phyloP scores from a whole-genome alignment of 371 early-diverging fungal genomes.

The Haplosporangium sp. region DNA sequence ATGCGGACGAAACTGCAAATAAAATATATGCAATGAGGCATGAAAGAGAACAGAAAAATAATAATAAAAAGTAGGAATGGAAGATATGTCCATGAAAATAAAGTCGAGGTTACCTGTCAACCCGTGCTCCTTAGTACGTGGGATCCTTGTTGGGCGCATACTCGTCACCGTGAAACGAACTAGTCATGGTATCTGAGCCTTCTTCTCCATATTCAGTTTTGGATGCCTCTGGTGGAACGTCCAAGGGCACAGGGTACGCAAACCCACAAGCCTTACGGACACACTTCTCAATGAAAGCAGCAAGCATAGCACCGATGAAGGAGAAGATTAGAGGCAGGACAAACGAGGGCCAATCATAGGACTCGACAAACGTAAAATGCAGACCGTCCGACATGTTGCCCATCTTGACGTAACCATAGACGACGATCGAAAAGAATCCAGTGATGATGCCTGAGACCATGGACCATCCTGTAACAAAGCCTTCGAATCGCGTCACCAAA shows the following conservation, averaged over 20 bases:
- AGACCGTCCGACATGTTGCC: constrained; percentile 56
- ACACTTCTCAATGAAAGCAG: constrained; percentile 42
- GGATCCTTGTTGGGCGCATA: too few species aligned
- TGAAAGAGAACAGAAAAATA: too few species aligned
- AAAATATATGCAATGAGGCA: too few species aligned
- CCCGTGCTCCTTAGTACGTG: too few species aligned
- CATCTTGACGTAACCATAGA: constrained; percentile 56
- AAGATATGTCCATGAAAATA: too few species aligned
- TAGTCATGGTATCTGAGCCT: too few species aligned
- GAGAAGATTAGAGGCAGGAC: constrained; percentile 56
- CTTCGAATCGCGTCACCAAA: constrained; percentile 55
- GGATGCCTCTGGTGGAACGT: constrained; percentile 17
- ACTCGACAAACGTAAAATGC: constrained; percentile 50
- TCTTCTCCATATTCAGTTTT: too few species aligned
- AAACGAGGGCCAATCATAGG: constrained; percentile 62
- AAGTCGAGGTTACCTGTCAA: too few species aligned
- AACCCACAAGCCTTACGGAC: constrained; percentile 52
- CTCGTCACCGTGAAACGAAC: too few species aligned
- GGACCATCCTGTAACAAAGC: constrained; percentile 50
- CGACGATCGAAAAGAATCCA: constrained; percentile 58
- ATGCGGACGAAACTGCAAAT: too few species aligned
- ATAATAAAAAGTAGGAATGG: too few species aligned
- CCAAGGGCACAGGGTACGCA: constrained; percentile 46
- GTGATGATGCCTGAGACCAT: constrained; percentile 59
- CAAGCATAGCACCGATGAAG: constrained; percentile 56